Evolutionary conservation across 352 stramenopile species (phyloP).

Genomic region (Phytophthora melonis): DNA sequence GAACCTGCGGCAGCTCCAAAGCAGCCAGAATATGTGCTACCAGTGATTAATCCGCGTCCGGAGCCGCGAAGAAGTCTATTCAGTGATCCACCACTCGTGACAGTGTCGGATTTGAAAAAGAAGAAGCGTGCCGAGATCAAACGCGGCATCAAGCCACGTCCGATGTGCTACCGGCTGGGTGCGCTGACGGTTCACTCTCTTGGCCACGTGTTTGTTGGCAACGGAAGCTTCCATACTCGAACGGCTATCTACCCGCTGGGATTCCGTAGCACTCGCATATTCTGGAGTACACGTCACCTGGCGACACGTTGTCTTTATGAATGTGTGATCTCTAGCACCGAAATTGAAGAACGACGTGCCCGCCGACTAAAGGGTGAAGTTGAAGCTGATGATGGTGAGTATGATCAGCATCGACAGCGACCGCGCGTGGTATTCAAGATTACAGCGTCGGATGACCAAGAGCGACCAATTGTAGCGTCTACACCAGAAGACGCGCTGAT

Average conservation of each 20-base stretch:
- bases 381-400: conserved; percentile 21
- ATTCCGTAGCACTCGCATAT: conserved; percentile 93
- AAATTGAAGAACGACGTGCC: conserved; percentile 62
- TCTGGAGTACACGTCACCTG: conserved; percentile 85
- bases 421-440: conserved; percentile 79
- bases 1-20: neutral
- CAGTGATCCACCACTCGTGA: conserved; percentile 57
- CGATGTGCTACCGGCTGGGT: conserved; percentile 76
- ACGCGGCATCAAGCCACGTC: conserved; percentile 47
- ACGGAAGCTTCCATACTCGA: conserved; percentile 87
- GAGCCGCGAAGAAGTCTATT: conserved; percentile 56
- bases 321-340: conserved; percentile 87
- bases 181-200: conserved; percentile 85
- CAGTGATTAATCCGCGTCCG: conserved; percentile 54
- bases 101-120: conserved; percentile 68
- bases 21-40: conserved; percentile 39
- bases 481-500: conserved; percentile 77
- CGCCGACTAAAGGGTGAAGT: conserved; percentile 25
- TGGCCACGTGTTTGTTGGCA: conserved; percentile 80
- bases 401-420: conserved; percentile 27
- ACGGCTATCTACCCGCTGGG: conserved; percentile 91
- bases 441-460: conserved; percentile 72
- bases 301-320: conserved; percentile 90
- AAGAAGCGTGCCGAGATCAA: conserved; percentile 58
- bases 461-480: conserved; percentile 68